These are phyloP conservation scores for Collariella sp. DNA, from an alignment of 495 filamentous ascomycete species.

Conservation along the genomic window DNA sequence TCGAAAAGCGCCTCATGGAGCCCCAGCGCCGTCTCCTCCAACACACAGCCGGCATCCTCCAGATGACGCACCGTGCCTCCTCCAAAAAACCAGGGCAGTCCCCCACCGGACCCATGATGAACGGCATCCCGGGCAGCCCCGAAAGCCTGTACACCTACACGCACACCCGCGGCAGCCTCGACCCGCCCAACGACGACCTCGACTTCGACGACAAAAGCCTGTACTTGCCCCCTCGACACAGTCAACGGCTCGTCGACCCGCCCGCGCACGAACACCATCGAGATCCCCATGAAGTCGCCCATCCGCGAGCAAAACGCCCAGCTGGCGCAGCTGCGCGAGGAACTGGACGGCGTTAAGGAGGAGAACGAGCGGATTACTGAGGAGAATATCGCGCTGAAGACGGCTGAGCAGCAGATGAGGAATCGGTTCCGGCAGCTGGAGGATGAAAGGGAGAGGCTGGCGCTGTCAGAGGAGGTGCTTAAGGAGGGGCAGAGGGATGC, in stretches of 20 bases:
- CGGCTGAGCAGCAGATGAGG: constrained; percentile 12
- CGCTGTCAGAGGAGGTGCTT: constrained; percentile 24
- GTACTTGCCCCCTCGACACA: constrained; percentile 63
- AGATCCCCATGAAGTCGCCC: constrained; percentile 40
- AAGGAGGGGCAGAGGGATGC: no score
- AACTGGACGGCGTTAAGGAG: constrained; percentile 30
- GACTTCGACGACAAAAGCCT: constrained; percentile 73
- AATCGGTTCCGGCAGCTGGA: background rate
- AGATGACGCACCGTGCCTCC: constrained; percentile 65
- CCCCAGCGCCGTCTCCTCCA: constrained; percentile 67
- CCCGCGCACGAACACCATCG: constrained; percentile 31
- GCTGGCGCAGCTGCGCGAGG: constrained; percentile 30
- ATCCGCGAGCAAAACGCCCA: constrained; percentile 37
- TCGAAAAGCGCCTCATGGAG: constrained; percentile 64
- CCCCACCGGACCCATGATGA: constrained; percentile 28
- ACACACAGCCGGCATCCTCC: constrained; percentile 85
- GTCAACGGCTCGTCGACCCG: constrained; percentile 42
- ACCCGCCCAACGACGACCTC: constrained; percentile 39
- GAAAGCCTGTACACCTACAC: constrained; percentile 57
- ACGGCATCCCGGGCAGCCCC: constrained; percentile 55
- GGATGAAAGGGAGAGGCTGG: constrained; percentile 22
- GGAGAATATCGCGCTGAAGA: constrained; percentile 30
- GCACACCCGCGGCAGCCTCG: constrained; percentile 44
- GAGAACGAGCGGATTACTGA: constrained; percentile 34
- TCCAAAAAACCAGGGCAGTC: constrained; percentile 30